Base-by-base conservation (phyloP, 2,329 filamentous ascomycete genomes). In the Meredithiella fracta region DNA sequence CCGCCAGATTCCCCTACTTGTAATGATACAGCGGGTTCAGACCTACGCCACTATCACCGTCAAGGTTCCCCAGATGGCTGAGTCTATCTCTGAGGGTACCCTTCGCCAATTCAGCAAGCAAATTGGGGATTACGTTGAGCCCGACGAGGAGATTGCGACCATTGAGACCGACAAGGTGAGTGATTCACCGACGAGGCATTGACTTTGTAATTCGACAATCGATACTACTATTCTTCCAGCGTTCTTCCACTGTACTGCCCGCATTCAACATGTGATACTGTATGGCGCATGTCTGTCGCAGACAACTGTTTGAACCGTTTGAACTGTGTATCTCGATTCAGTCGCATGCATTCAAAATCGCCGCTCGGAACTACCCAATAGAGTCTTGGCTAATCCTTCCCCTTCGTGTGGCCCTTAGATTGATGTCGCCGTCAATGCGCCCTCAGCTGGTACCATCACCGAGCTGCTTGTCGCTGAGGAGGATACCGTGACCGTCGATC, bases 111-210 rank as follows among this genome's bases (percentile, higher is more conserved):
- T 90, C 75, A 85, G 80, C 65, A 97, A 97, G 69, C 69, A 91
- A 72, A 75, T 96, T 63, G 92, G 92, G 65, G 92, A 98, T 68
- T 90, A 82, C 64, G 90, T 98, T 54, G 89, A 94, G 73, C 83
- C 84, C 65, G 92, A 98, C 66, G 92, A 97, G 72, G 92, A 98
- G 69, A 91, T 98, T 68, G 92, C 92, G 31, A 96, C 91, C 52
- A 98, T 98, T 66, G 92, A 98, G 72, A 98, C 92, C 14, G 92
- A 98, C 78, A 98, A 98, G 82, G 87, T 88, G 73, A 60, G 68
- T 57, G 29, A 34, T 5, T 11, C 11, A 34, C 29, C 5, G 29
- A 34, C 29, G 29, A 11, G 11, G 29, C 11, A 34, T 34, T 40
- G 20, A 9, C 17, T 47, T 11, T 15, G n/a, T 57, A 42, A 34